A percentile compares a stretch with the other conserved stretches of the same genome.
These are phyloP conservation scores for Pogostemon cablin DNA, from an alignment of 257 asterid species.

Conservation along the genomic window DNA sequence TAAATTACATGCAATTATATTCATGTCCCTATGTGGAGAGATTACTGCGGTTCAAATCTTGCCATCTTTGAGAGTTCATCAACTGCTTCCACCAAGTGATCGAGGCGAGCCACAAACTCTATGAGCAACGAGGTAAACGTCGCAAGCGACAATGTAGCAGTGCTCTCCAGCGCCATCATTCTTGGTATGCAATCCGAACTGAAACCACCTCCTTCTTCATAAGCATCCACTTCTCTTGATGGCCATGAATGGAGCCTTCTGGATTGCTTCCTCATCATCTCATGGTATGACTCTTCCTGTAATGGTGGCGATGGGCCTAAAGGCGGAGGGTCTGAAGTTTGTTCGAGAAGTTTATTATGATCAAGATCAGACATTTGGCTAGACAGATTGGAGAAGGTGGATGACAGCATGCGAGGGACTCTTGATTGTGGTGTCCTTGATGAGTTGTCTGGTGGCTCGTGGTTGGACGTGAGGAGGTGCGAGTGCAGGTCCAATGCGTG, in stretches of 20 bases:
- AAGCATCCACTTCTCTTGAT: constrained; percentile 59
- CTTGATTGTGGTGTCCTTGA: constrained; percentile 34
- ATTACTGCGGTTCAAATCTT: constrained; percentile 46
- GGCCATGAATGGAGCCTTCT: constrained; percentile 73
- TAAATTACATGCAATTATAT: not conserved
- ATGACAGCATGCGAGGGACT: constrained; percentile 40
- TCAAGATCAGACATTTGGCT: constrained; percentile 34
- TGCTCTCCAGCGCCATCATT: constrained; percentile 59
- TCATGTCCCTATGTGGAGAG: not conserved
- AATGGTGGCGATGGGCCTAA: constrained; percentile 6
- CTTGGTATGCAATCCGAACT: constrained; percentile 39
- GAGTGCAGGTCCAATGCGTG: constrained; percentile 58
- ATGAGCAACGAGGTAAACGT: constrained; percentile 63
- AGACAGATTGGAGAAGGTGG: constrained; percentile 38
- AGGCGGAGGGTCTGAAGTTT: constrained; percentile 25
- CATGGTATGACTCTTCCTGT: constrained; percentile 47
- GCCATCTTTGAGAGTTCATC: constrained; percentile 65
- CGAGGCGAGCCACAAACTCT: constrained; percentile 73
- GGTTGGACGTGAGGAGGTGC: constrained; percentile 52
- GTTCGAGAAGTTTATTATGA: constrained; percentile 24
- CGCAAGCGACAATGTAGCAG: constrained; percentile 59
- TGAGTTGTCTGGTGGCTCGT: constrained; percentile 36
- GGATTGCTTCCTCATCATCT: constrained; percentile 61
- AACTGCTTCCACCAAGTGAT: constrained; percentile 73
- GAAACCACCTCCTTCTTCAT: constrained; percentile 49